A percentile compares a stretch with the other conserved stretches of the same genome.
phyloP scores from a whole-genome alignment of 169 alveolate genomes.

The Cryptosporidium tyzzeri region DNA sequence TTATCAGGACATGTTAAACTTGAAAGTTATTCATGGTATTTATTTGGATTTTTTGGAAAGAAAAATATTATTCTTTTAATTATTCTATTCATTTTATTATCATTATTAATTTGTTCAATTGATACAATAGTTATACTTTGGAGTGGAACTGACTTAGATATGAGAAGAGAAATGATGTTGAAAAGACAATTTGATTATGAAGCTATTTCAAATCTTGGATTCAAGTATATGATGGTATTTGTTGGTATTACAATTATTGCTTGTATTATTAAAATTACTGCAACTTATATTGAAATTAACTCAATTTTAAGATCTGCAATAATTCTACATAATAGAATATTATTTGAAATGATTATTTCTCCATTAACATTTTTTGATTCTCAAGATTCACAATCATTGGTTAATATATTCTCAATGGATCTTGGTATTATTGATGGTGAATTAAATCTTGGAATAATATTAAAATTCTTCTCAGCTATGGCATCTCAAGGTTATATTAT shows the following conservation, averaged over 20 bases:
- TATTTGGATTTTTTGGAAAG: slow-evolving; percentile 41
- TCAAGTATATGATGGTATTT: slow-evolving; percentile 37
- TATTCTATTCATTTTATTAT: slow-evolving; percentile 1
- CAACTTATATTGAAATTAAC: slow-evolving; percentile 46
- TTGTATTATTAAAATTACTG: background rate
- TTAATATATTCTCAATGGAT: slow-evolving; percentile 64
- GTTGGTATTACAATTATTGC: slow-evolving; percentile 9
- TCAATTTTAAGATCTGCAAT: slow-evolving; percentile 41
- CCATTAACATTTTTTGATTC: slow-evolving; percentile 59
- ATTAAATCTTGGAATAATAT: slow-evolving; percentile 13
- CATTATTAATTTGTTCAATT: slow-evolving; percentile 1
- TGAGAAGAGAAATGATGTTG: slow-evolving; percentile 52
- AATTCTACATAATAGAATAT: slow-evolving; percentile 21
- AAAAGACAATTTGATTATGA: slow-evolving; percentile 20
- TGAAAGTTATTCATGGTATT: slow-evolving; percentile 56
- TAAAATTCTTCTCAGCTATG: slow-evolving; percentile 10
- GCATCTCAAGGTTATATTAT: slow-evolving; percentile 38
- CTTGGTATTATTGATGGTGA: slow-evolving; percentile 65
- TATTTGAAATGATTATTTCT: slow-evolving; percentile 26
- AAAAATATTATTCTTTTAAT: slow-evolving; percentile 19
- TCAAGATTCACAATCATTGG: slow-evolving; percentile 46
- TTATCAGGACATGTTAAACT: slow-evolving; percentile 69
- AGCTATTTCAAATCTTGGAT: slow-evolving; percentile 3
- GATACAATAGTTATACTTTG: slow-evolving; percentile 41
- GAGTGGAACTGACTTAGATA: slow-evolving; percentile 67